phyloP scores from a whole-genome alignment of 495 filamentous ascomycete species.

The Neurospora tetraspora region DNA sequence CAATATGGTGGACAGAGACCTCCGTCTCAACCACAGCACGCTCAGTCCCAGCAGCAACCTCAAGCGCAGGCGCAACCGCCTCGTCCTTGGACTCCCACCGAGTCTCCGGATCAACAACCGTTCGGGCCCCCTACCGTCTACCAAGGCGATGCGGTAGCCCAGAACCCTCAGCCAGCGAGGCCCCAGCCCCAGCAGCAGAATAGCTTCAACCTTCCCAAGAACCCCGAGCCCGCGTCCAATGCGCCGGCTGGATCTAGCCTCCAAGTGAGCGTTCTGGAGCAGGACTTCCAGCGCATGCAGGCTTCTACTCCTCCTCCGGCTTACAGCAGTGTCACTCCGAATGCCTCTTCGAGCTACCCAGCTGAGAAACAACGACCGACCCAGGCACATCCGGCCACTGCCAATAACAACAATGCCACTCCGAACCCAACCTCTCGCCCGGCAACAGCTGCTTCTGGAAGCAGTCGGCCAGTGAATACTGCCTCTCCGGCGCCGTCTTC shows the following conservation, averaged over 20 bases:
- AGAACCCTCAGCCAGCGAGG: constrained; percentile 21
- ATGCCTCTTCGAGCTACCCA: constrained; percentile 49
- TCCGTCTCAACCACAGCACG: constrained; percentile 21
- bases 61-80: constrained; percentile 36
- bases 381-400: constrained; percentile 12
- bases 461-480: not conserved
- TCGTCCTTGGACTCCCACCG: constrained; percentile 93
- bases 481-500: constrained; percentile 2
- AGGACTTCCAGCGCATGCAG: constrained; percentile 82
- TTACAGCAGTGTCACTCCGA: constrained; percentile 68
- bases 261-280: constrained; percentile 60
- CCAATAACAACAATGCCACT: constrained; percentile 19
- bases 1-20: constrained; percentile 50
- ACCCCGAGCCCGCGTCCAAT: constrained; percentile 18
- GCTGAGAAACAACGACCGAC: constrained; percentile 57
- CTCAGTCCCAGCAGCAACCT: not conserved
- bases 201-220: constrained; percentile 20
- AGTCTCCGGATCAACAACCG: constrained; percentile 75
- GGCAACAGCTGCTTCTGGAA: not conserved
- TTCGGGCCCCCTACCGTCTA: constrained; percentile 92
- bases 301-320: constrained; percentile 84
- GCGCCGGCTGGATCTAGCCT: constrained; percentile 17
- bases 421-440: constrained; percentile 4
- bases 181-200: constrained; percentile 15
- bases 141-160: constrained; percentile 58